Evolutionary conservation across 1,139 yeast species (phyloP).

Genomic region (Hyphopichia pseudoburtonii): DNA sequence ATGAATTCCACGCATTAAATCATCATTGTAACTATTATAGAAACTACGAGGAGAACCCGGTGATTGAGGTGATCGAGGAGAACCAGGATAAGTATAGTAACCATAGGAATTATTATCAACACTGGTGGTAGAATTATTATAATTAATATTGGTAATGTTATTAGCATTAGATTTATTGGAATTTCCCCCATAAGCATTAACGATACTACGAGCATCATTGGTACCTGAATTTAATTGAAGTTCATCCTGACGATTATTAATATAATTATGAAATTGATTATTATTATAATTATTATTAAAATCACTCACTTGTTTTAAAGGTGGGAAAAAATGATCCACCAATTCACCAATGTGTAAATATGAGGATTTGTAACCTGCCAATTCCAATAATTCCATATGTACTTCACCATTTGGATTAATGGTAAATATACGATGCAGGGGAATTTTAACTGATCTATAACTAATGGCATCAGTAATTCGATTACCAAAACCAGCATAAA

Average conservation of each 20-base stretch:
- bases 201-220: not conserved
- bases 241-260: conserved; percentile 11
- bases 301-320: conserved; percentile 50
- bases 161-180: not conserved
- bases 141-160: too few species aligned
- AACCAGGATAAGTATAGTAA: conserved; percentile 8
- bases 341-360: conserved; percentile 89
- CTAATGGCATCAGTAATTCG: conserved; percentile 96
- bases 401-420: conserved; percentile 97
- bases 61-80: conserved; percentile 22
- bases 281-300: conserved; percentile 40
- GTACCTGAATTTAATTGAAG: not conserved
- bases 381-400: conserved; percentile 91
- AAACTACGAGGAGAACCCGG: conserved; percentile 15
- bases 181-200: too few species aligned
- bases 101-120: conserved; percentile 6
- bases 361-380: conserved; percentile 88
- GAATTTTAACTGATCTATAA: conserved; percentile 90
- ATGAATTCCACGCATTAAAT: conserved; percentile 18
- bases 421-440: conserved; percentile 92
- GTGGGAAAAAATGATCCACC: conserved; percentile 97
- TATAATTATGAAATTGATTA: conserved; percentile 36
- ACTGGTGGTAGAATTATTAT: too few species aligned
- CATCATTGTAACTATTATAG: conserved; percentile 22
- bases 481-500: conserved; percentile 97